Conservation (phyloP, 495 filamentous ascomycete species). For the Penicillium fimorum region DNA sequence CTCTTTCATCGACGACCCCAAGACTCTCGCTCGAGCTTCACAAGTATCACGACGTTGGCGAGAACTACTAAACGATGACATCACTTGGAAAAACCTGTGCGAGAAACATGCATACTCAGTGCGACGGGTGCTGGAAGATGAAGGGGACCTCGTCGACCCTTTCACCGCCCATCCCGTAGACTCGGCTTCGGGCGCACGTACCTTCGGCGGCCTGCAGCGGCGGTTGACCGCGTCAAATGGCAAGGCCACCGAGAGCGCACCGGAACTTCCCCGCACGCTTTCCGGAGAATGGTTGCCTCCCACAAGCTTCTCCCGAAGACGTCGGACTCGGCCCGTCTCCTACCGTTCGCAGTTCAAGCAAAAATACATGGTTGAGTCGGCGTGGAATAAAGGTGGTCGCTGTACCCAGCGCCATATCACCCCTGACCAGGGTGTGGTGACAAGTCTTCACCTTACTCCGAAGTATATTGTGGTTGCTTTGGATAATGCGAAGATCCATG, state of each 20-base stretch:
- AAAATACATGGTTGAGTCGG: slow-evolving; percentile 92
- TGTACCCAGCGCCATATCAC: slow-evolving; percentile 80
- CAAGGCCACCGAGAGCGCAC: slow-evolving; percentile 29
- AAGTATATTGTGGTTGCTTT: slow-evolving; percentile 97
- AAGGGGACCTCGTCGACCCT: slow-evolving; percentile 38
- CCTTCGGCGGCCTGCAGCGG: slow-evolving; percentile 26
- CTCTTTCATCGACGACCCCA: slow-evolving; percentile 91
- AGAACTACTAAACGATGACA: slow-evolving; percentile 90
- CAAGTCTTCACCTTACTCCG: slow-evolving; percentile 86
- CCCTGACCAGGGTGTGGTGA: slow-evolving; percentile 94
- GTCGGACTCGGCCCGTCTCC: slow-evolving; percentile 54
- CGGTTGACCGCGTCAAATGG: slow-evolving; percentile 29
- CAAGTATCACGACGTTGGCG: slow-evolving; percentile 92
- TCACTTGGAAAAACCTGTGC: slow-evolving; percentile 95
- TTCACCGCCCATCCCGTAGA: slow-evolving; percentile 31
- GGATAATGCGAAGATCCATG: slow-evolving; percentile 97
- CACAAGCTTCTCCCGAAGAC: slow-evolving; percentile 32
- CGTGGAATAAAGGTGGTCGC: slow-evolving; percentile 86
- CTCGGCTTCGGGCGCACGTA: slow-evolving; percentile 19
- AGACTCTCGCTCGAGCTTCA: slow-evolving; percentile 84
- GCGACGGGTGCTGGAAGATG: slow-evolving; percentile 57
- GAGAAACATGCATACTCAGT: slow-evolving; percentile 81
- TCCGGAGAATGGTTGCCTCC: slow-evolving; percentile 40
- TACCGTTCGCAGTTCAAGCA: slow-evolving; percentile 98
- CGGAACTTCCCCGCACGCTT: slow-evolving; percentile 33